Evolutionary conservation across 2,329 filamentous ascomycete genomes (phyloP), one percentile per base, ranked within the genome.

Genomic region (Botrytis squamosa): DNA sequence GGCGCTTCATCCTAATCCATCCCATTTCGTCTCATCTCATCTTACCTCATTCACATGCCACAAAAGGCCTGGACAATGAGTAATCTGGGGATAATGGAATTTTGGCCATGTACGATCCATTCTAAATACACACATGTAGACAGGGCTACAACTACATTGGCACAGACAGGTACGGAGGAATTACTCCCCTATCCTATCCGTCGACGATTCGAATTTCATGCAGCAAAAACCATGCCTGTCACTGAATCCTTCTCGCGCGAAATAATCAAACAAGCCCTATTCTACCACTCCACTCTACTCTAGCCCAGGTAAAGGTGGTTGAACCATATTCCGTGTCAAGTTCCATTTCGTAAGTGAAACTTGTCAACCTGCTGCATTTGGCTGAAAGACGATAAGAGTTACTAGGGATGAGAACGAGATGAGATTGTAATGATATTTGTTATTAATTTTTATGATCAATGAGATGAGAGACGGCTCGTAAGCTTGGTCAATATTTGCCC

Each of bases 401-500:
- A 46, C 40, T 10, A 25, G 33, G 8, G 8, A 46, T 66, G 29
- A 46, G 22, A 38, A 29, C 33, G 42, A 63, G 42, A 36, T 69
- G 55, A 62, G 12, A 42, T 59, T 40, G 14, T 33, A 69, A 62
- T 62, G 52, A 33, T 69, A 55, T 69, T 52, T 73, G 55, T n/a
- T 46, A 73, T 72, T 72, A 59, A 49, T 72, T 72, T 64, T 40
- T 62, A 72, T 52, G 20, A 5, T 38, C 36, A 46, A 52, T 49
- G 42, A 33, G 40, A n/a, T 62, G 64, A 69, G 49, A 33, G 52
- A 69, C 40, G 40, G 71, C 71, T 73, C 71, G 71, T 73, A 73
- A 73, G 71, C 64, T 60, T 52, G 64, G 42, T 69, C 71, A 68
- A 42, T 36, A 62, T 62, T 72, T 65, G 8, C 40, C 40, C 71